Percentiles rank a stretch among this genome's conserved stretches.
Conservation (phyloP, 768 basidiomycete genomes). For the Tricholoma bakamatsutake region DNA sequence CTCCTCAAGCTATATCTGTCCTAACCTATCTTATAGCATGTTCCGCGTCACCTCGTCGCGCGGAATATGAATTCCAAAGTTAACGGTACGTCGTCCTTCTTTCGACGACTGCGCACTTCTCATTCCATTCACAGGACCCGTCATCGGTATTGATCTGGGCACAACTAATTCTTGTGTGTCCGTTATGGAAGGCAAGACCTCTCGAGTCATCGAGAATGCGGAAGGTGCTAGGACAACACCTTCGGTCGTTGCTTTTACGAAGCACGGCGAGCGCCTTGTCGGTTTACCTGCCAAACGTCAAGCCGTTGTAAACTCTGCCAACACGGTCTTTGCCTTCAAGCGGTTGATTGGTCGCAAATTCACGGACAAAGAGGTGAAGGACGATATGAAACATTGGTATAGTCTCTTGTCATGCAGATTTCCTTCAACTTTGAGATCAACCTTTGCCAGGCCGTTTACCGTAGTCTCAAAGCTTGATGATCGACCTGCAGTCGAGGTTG, state of each 20-base stretch:
- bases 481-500: slow-evolving; percentile 77
- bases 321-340: slow-evolving; percentile 94
- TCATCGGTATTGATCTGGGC: slow-evolving; percentile 95
- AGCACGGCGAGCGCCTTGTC: slow-evolving; percentile 94
- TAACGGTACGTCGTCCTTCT: slow-evolving; percentile 47
- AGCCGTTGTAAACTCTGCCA: slow-evolving; percentile 90
- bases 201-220: slow-evolving; percentile 94
- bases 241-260: slow-evolving; percentile 97
- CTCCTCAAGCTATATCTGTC: not conserved
- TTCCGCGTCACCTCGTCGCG: slow-evolving; percentile 70
- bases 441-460: slow-evolving; percentile 63
- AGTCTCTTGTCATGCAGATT: slow-evolving; percentile 12
- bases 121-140: slow-evolving; percentile 50
- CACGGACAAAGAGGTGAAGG: slow-evolving; percentile 88
- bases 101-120: slow-evolving; percentile 1
- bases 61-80: slow-evolving; percentile 97
- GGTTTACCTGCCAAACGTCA: slow-evolving; percentile 97
- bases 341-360: slow-evolving; percentile 93
- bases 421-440: not conserved
- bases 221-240: slow-evolving; percentile 98
- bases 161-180: slow-evolving; percentile 90
- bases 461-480: slow-evolving; percentile 69
- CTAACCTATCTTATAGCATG: slow-evolving; percentile 35
- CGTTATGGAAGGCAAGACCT: slow-evolving; percentile 92
- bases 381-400: slow-evolving; percentile 82